Percentiles rank a stretch among this genome's conserved stretches.
These are phyloP conservation scores for Kwoniella newhampshirensis DNA, from an alignment of 768 basidiomycete genomes.

Conservation along the genomic window DNA sequence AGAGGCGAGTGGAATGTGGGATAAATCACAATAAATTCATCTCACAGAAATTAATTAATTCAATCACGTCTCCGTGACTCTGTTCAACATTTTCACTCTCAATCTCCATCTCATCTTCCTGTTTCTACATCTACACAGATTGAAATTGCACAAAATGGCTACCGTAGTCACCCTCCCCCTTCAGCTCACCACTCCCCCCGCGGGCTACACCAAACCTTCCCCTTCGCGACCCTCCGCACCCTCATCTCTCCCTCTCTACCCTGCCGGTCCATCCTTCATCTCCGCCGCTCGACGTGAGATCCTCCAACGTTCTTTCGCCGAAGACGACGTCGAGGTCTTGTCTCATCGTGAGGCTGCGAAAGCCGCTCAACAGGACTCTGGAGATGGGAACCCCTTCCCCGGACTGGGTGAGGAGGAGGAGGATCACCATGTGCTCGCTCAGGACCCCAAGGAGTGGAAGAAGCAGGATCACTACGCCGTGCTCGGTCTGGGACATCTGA, in stretches of 20 bases:
- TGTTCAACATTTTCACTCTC: not conserved
- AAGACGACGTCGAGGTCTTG: slow-evolving; percentile 70
- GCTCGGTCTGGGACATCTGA: slow-evolving; percentile 84
- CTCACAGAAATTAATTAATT: slow-evolving; percentile 9
- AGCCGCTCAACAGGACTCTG: slow-evolving; percentile 59
- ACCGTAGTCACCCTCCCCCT: slow-evolving; percentile 55
- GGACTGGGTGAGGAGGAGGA: slow-evolving; percentile 92
- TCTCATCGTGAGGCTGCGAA: slow-evolving; percentile 59
- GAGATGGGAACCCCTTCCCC: slow-evolving; percentile 71
- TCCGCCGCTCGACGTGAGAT: slow-evolving; percentile 74
- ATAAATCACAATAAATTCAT: slow-evolving; percentile 25
- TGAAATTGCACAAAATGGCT: slow-evolving; percentile 32
- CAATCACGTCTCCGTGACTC: not conserved
- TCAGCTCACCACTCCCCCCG: slow-evolving; percentile 57
- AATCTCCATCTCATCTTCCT: not conserved
- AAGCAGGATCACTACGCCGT: slow-evolving; percentile 99
- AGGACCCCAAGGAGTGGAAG: slow-evolving; percentile 99
- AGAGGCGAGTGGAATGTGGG: slow-evolving; percentile 4
- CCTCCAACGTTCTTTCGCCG: slow-evolving; percentile 75
- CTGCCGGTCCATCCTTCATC: slow-evolving; percentile 84
- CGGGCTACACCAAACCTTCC: slow-evolving; percentile 57
- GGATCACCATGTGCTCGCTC: slow-evolving; percentile 63
- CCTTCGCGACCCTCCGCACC: slow-evolving; percentile 54
- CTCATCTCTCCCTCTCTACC: slow-evolving; percentile 63
- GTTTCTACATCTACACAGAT: not conserved